Base-by-base conservation (phyloP, 163 green algal genomes). In the Volvox carteri region DNA sequence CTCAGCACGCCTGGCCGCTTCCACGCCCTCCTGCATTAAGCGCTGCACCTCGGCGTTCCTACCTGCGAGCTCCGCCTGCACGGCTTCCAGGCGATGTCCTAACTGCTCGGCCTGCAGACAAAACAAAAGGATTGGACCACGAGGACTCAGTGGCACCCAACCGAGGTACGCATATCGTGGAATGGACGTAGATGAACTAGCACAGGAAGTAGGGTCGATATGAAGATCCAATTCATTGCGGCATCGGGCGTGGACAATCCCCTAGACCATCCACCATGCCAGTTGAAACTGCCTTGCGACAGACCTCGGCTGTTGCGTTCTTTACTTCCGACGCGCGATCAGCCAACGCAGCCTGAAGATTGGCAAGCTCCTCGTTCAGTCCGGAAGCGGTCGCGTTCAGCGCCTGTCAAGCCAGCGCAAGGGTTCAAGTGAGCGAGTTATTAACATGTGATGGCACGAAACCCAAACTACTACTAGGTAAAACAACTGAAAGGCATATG, bases 71-170 rank as follows among this genome's bases (percentile, higher is more conserved):
- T 73, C 52, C 4, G 4, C 68, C 48, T 74, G 44, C 0, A 44
- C 28, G 8, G 68, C 83, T n/a, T 74, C 83, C 48, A 88, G 50
- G 1, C 50, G 83, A 33, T 25, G 50, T 12, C 33, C 23, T 67
- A 88, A 50, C 50, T 81, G 68, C 68, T 88, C 83, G 0, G 44
- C 52, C 83, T 88, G 50, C n/a, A 50, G 7, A 65, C n/a, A n/a
- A n/a, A n/a, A n/a, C n/a, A n/a, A 46, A 16, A 18, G 35, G 44
- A 14, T 5, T 9, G n/a, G n/a, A n/a, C n/a, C n/a, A n/a, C n/a
- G n/a, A n/a, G n/a, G n/a, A n/a, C n/a, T n/a, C n/a, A n/a, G n/a
- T n/a, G n/a, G n/a, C n/a, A n/a, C n/a, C n/a, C n/a, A n/a, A n/a
- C n/a, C n/a, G n/a, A n/a, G n/a, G n/a, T n/a, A n/a, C n/a, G n/a